Base-by-base conservation (phyloP, 768 basidiomycete genomes). In the Pulveroboletus ravenelii region DNA sequence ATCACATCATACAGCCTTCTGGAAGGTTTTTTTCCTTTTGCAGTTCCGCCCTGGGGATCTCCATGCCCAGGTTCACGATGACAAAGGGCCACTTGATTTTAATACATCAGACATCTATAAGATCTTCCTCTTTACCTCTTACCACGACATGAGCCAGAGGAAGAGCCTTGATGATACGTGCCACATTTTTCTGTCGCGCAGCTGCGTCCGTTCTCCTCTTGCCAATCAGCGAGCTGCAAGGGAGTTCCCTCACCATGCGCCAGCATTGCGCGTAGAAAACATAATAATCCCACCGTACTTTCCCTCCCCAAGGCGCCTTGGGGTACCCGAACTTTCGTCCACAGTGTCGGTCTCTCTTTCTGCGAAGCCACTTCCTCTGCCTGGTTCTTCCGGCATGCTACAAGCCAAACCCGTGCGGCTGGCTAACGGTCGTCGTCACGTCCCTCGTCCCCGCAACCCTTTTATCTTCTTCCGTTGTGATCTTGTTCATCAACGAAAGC, bases 401-500 rank as follows among this genome's bases (percentile, higher is more conserved):
- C 54, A 52, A 6, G 45, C 55, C 2, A 65, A 61, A 48, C 43
- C 49, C 34, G 27, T 38, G 10, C 56, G 60, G 6, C 46, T 56
- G 0, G 23, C 46, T 15, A 55, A 65, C 29, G 63, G 63, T 29
- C 54, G 47, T 36, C 48, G 71, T 6, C 87, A 87, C 61, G 77
- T 88, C 35, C 82, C 84, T 15, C 80, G 88, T 25, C 86, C 87
- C 0, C 73, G 82, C 14, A 89, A 89, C 64, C 82, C 87, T 0
- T 90, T 90, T 68, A 88, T 90, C 56, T 77, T 89, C 54, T 90
- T 87, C 63, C 78, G 88, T 37, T 85, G 80, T 62, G 80, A 88
- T 62, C 81, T 87, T 47, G 81, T 85, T 14, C 75, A 79, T 45
- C 80, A 85, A 54, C 75, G 80, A 47, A 75, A 79, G 53, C 72